Evolutionary conservation across 305 asterid species (phyloP), one percentile per base, ranked within the genome.

Genomic region (Fraxinus xanthoxyloides): DNA sequence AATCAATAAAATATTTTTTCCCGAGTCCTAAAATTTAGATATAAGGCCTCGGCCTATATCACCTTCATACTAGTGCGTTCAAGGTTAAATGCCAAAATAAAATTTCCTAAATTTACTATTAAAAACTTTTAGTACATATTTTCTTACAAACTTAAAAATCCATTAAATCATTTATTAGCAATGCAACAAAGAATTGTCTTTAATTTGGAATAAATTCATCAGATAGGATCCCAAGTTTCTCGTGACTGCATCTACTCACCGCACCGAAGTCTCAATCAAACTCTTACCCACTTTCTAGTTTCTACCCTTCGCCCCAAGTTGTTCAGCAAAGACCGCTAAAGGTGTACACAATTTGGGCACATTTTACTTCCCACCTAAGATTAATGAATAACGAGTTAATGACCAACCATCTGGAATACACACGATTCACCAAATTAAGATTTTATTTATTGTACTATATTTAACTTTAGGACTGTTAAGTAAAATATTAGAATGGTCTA

Each of bases 171-270:
- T 59, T 21, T 59, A 59, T 59, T 59, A 31, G 30, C 30, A 21
- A 59, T 0, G 12, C 13, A 59, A 23, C 72, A 24, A 63, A 63
- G 72, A 63, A 63, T 63, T 8, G 72, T 63, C 3, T 63, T 9
- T 83, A 28, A 67, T 46, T 46, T 46, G 56, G 56, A 46, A 46
- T 83, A 40, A 74, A 28, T 67, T 67, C 74, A 67, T 28, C 15
- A 28, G 74, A 26, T 26, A 54, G 80, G 74, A 34, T 72, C 85
- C 82, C 89, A 86, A 81, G 87, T 79, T 84, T 75, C 89, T 51
- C 89, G 89, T 86, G 89, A 86, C 77, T 76, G 2, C 72, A 69
- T 76, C 84, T 59, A 19, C 84, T 81, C 85, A 81, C 85, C 89
- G 79, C 85, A 84, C 87, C 86, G 81, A 86, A 86, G 85, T 34